A percentile compares a stretch with the other conserved stretches of the same genome.
Conservation (phyloP, 2,329 filamentous ascomycete genomes). For the Sporothrix curviconia region DNA sequence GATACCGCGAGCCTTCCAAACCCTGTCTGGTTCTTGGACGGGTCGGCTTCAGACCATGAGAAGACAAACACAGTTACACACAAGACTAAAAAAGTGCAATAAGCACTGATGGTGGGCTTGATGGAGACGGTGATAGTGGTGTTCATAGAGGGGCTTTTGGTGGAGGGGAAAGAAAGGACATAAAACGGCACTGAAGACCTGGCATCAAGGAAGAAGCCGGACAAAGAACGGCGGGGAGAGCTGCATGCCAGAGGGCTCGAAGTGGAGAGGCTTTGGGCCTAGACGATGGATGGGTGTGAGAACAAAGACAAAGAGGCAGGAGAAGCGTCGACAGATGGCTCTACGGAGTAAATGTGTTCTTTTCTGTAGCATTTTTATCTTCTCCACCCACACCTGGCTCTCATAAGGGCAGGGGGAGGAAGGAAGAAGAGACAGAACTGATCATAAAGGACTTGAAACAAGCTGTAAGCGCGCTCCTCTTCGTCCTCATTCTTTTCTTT, state of each 20-base stretch:
- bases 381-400: not conserved
- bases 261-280: not conserved
- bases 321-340: not conserved
- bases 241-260: not conserved
- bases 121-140: not conserved
- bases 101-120: too few relatives aligned
- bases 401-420: not conserved
- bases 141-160: not conserved
- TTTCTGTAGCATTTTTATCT: not conserved
- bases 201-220: not conserved
- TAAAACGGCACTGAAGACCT: too few relatives aligned
- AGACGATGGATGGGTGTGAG: not conserved
- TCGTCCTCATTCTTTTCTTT: not conserved
- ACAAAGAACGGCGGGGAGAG: not conserved
- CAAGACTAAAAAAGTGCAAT: not conserved
- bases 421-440: not conserved
- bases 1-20: conserved; percentile 4
- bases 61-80: not conserved
- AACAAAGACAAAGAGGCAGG: not conserved
- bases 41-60: too few relatives aligned
- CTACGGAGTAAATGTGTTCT: too few relatives aligned
- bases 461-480: conserved; percentile 18
- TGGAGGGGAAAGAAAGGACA: not conserved
- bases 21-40: too few relatives aligned
- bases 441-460: conserved; percentile 13